Evolutionary conservation across 2,329 filamentous ascomycete genomes (phyloP).

Genomic region (Pseudovirgaria hyperparasitica): DNA sequence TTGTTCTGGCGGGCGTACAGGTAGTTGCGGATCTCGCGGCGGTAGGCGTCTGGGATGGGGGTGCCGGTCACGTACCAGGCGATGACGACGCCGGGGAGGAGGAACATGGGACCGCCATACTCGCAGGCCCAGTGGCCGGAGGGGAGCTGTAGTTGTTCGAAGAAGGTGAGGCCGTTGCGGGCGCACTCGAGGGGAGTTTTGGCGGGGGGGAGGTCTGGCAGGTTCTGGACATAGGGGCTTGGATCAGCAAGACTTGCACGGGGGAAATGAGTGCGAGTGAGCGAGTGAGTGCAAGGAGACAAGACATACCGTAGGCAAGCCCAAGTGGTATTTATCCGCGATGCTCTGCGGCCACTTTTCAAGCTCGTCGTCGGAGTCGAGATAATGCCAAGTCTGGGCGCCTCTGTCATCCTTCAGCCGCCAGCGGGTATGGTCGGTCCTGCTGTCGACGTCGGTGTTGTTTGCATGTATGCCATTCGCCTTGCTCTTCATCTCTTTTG

Average conservation of each 20-base stretch:
- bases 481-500: not conserved
- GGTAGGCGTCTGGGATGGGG: slow-evolving; percentile 65
- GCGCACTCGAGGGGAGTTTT: slow-evolving; percentile 65
- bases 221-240: slow-evolving; percentile 39
- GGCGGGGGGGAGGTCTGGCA: slow-evolving; percentile 58
- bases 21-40: slow-evolving; percentile 86
- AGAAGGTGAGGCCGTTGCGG: slow-evolving; percentile 74
- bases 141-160: slow-evolving; percentile 75
- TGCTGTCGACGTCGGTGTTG: slow-evolving; percentile 13
- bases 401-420: slow-evolving; percentile 71
- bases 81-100: slow-evolving; percentile 74
- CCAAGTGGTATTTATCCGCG: slow-evolving; percentile 84
- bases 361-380: slow-evolving; percentile 56
- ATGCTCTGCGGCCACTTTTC: slow-evolving; percentile 72
- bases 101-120: slow-evolving; percentile 95
- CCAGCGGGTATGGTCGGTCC: slow-evolving; percentile 76
- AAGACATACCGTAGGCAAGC: slow-evolving; percentile 56
- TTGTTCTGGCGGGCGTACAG: slow-evolving; percentile 74
- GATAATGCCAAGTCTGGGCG: slow-evolving; percentile 87
- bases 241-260: slow-evolving; percentile 1
- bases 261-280: not conserved
- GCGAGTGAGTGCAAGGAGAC: not conserved
- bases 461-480: not conserved
- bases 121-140: slow-evolving; percentile 95
- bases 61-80: slow-evolving; percentile 84